These are phyloP conservation scores for Kurtzmaniella quercitrusa DNA, from an alignment of 1,139 yeast genomes.

Conservation along the genomic window DNA sequence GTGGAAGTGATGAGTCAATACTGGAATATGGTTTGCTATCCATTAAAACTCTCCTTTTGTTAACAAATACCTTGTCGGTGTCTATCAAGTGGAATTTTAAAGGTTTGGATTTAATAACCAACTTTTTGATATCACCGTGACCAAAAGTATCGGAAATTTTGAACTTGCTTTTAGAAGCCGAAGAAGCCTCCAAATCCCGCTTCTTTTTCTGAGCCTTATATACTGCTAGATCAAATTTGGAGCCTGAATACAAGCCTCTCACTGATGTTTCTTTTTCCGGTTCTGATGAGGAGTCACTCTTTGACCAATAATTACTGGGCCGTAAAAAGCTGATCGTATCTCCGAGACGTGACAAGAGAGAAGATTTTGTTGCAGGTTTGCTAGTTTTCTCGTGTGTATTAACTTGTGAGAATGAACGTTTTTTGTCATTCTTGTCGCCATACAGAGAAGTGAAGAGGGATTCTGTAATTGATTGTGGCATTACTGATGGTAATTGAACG, in stretches of 20 bases:
- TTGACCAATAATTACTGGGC: constrained; percentile 8
- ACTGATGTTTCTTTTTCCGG: neutral
- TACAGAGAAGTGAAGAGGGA: constrained; percentile 19
- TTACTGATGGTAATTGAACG: constrained; percentile 7
- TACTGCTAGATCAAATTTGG: constrained; percentile 2
- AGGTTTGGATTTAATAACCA: constrained; percentile 41
- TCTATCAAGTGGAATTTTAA: constrained; percentile 40
- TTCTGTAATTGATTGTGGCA: constrained; percentile 41
- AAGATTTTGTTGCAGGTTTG: constrained; percentile 12
- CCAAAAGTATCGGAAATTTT: constrained; percentile 7
- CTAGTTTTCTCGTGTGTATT: constrained; percentile 10
- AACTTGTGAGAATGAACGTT: constrained; percentile 17
- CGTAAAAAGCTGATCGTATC: constrained; percentile 35
- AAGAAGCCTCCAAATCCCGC: neutral
- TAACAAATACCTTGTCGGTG: constrained; percentile 38
- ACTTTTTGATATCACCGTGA: constrained; percentile 25
- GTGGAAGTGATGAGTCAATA: constrained; percentile 14
- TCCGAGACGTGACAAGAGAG: constrained; percentile 34
- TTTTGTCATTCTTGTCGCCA: constrained; percentile 12
- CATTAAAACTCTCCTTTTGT: constrained; percentile 29
- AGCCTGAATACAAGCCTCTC: constrained; percentile 10
- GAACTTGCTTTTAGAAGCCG: neutral
- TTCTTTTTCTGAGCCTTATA: constrained; percentile 4
- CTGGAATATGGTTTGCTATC: constrained; percentile 9
- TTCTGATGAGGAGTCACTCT: neutral